Conservation (phyloP, 352 stramenopile genomes). For the Globisporangium ultimum region DNA sequence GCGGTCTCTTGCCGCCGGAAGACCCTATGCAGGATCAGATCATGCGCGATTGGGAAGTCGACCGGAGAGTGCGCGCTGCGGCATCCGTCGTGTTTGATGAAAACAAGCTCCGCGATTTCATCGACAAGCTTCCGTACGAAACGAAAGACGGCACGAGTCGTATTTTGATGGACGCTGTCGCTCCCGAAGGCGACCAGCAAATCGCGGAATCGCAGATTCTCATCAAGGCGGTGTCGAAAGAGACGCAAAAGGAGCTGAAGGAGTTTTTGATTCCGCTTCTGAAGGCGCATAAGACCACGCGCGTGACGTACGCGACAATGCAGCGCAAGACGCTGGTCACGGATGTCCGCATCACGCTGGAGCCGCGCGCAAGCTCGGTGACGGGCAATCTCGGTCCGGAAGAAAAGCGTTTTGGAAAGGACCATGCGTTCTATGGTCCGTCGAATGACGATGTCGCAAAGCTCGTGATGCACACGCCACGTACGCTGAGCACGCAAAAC, state of each 20-base stretch:
- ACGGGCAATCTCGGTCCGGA: constrained; percentile 46
- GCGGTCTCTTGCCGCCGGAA: constrained; percentile 38
- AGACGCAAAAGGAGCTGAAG: constrained; percentile 52
- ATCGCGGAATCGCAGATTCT: constrained; percentile 72
- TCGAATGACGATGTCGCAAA: constrained; percentile 60
- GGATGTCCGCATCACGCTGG: constrained; percentile 75
- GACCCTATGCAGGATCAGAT: constrained; percentile 60
- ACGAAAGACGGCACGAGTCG: constrained; percentile 59
- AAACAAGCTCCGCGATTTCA: constrained; percentile 36
- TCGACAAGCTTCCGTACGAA: constrained; percentile 68
- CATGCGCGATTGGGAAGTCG: constrained; percentile 62
- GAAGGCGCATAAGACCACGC: constrained; percentile 64
- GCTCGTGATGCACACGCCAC: constrained; percentile 63
- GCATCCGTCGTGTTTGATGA: constrained; percentile 42
- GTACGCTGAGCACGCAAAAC: constrained; percentile 44
- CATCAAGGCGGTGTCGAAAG: constrained; percentile 44
- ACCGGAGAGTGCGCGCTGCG: constrained; percentile 51
- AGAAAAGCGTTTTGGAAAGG: constrained; percentile 61
- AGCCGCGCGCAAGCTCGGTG: constrained; percentile 63
- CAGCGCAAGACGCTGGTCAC: constrained; percentile 73
- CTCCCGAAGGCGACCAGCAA: constrained; percentile 33
- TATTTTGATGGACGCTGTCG: constrained; percentile 51
- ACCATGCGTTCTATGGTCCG: constrained; percentile 70
- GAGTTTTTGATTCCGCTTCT: constrained; percentile 68
- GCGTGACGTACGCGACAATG: constrained; percentile 66